Percentiles rank a stretch among this genome's conserved stretches.
These are phyloP conservation scores for Microdochium nivale DNA, from an alignment of 2,329 filamentous ascomycete genomes.

Conservation along the genomic window DNA sequence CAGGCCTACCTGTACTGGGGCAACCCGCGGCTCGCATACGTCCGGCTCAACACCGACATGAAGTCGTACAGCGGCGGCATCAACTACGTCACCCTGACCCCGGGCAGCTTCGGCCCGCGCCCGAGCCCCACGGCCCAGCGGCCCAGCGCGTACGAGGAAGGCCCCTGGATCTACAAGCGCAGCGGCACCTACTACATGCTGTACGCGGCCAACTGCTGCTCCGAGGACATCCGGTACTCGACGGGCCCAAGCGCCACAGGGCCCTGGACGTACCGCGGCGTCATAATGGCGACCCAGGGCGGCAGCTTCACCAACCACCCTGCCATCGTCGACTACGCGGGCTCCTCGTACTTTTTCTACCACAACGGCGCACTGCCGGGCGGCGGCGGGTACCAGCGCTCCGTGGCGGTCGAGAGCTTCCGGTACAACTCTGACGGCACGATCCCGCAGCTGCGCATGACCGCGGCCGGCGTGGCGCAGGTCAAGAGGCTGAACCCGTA, in stretches of 20 bases:
- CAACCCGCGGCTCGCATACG: slow-evolving; percentile 26
- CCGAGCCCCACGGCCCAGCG: slow-evolving; percentile 6
- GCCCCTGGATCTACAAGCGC: slow-evolving; percentile 22
- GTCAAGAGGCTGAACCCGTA: slow-evolving; percentile 16
- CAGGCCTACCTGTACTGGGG: slow-evolving; percentile 34
- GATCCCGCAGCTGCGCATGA: slow-evolving; percentile 19
- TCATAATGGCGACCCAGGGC: slow-evolving; percentile 18
- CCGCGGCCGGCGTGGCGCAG: slow-evolving; percentile 16
- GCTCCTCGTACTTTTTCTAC: slow-evolving; percentile 21
- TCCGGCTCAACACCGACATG: slow-evolving; percentile 31
- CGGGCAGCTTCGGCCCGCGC: slow-evolving; percentile 7
- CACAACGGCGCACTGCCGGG: slow-evolving; percentile 21
- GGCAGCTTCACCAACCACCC: slow-evolving; percentile 20
- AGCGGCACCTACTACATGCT: slow-evolving; percentile 18
- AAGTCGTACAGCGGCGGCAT: slow-evolving; percentile 20
- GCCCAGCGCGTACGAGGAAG: slow-evolving; percentile 17
- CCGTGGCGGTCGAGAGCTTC: slow-evolving; percentile 17
- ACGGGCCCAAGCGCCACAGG: slow-evolving; percentile 16
- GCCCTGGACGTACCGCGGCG: slow-evolving; percentile 20
- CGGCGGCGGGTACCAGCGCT: slow-evolving; percentile 17
- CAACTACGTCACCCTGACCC: slow-evolving; percentile 11
- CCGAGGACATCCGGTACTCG: slow-evolving; percentile 20
- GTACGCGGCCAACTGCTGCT: slow-evolving; percentile 19
- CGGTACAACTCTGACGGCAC: slow-evolving; percentile 16
- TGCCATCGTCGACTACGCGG: slow-evolving; percentile 18